Evolutionary conservation across 164 flowering plant species (phyloP).

Genomic region (Sedum album): DNA sequence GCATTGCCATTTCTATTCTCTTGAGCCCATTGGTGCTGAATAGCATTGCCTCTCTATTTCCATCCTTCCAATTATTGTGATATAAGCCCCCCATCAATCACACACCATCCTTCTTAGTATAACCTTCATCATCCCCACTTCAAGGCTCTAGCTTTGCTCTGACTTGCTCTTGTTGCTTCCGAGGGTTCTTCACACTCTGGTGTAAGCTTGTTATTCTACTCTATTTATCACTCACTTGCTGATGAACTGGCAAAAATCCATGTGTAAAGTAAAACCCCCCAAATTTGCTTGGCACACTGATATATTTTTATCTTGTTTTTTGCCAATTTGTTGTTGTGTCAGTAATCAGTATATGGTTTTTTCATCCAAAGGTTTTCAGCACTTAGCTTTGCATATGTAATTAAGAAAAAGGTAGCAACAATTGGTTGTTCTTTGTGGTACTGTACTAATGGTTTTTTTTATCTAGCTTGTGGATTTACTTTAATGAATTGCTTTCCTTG

Average conservation of each 20-base stretch:
- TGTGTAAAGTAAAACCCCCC: background rate
- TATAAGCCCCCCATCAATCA: constrained; percentile 1
- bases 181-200: background rate
- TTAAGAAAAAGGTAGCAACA: too few relatives aligned
- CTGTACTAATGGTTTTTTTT: too few relatives aligned
- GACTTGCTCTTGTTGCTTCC: background rate
- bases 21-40: constrained; percentile 1
- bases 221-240: background rate
- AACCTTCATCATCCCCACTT: background rate
- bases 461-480: background rate
- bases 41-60: constrained; percentile 12
- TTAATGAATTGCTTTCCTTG: background rate
- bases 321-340: background rate
- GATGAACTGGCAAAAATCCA: background rate
- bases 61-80: background rate
- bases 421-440: too few relatives aligned
- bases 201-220: constrained; percentile 4
- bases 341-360: too few relatives aligned
- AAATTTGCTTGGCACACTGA: background rate
- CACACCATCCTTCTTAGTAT: background rate
- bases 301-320: background rate
- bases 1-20: constrained; percentile 6
- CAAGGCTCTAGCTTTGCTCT: background rate
- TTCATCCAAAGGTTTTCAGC: background rate
- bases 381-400: too few relatives aligned